A percentile compares a stretch with the other conserved stretches of the same genome.
Evolutionary conservation across 129 eudicot species (phyloP).

Genomic region (Logfia minima): DNA sequence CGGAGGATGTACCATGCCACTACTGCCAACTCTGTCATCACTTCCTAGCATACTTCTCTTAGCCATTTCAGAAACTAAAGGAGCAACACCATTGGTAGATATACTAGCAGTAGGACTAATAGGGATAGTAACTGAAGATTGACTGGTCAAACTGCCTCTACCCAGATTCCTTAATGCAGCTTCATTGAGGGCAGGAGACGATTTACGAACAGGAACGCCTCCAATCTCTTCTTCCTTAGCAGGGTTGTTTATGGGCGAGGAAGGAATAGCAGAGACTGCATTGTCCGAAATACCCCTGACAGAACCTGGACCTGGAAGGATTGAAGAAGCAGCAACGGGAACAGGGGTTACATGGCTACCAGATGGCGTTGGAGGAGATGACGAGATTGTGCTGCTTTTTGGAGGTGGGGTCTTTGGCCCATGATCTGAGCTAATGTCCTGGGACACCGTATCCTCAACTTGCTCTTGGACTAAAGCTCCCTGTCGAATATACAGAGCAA

Average conservation of each 20-base stretch:
- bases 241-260: slow-evolving; percentile 50
- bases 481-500: slow-evolving; percentile 35
- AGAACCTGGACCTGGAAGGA: slow-evolving; percentile 47
- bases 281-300: slow-evolving; percentile 43
- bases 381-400: slow-evolving; percentile 46
- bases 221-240: slow-evolving; percentile 67
- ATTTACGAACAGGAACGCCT: slow-evolving; percentile 64
- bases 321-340: slow-evolving; percentile 34
- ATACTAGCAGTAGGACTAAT: slow-evolving; percentile 50
- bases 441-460: slow-evolving; percentile 57
- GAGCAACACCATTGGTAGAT: slow-evolving; percentile 57
- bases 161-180: slow-evolving; percentile 59
- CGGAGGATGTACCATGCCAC: slow-evolving; percentile 56
- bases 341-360: slow-evolving; percentile 52
- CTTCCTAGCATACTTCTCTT: slow-evolving; percentile 66
- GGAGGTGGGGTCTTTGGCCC: slow-evolving; percentile 77
- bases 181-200: slow-evolving; percentile 73
- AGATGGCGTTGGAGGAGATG: slow-evolving; percentile 64
- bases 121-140: slow-evolving; percentile 47
- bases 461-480: slow-evolving; percentile 62
- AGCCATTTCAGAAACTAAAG: slow-evolving; percentile 62
- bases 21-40: slow-evolving; percentile 70
- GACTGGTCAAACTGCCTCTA: slow-evolving; percentile 60
- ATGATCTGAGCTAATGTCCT: slow-evolving; percentile 61
- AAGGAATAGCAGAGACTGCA: slow-evolving; percentile 41